Conservation (phyloP, 768 basidiomycete genomes). For the Pisolithus microcarpus region DNA sequence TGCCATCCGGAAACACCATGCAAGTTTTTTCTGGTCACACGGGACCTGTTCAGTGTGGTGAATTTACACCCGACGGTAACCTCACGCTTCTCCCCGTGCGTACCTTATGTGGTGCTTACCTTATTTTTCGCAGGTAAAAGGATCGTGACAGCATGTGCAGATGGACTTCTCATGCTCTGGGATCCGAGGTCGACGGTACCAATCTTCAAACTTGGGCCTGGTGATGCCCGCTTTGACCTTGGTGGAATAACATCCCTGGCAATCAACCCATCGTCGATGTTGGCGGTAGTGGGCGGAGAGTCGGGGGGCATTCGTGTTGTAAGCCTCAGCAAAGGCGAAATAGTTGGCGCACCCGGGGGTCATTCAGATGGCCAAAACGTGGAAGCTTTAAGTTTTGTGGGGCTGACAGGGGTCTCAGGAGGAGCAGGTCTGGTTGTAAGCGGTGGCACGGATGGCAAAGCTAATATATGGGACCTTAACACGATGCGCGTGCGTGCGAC, state of each 20-base stretch:
- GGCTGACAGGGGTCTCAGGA: slow-evolving; percentile 51
- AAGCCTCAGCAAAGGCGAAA: slow-evolving; percentile 79
- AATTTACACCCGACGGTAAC: slow-evolving; percentile 86
- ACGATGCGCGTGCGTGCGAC: slow-evolving; percentile 81
- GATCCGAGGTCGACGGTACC: slow-evolving; percentile 77
- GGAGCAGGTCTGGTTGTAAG: slow-evolving; percentile 63
- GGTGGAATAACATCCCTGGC: slow-evolving; percentile 84
- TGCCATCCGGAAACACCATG: slow-evolving; percentile 93
- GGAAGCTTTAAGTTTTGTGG: slow-evolving; percentile 79
- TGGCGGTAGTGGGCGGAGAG: slow-evolving; percentile 87
- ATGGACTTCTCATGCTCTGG: slow-evolving; percentile 83
- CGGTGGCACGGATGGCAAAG: slow-evolving; percentile 90
- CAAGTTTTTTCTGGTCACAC: slow-evolving; percentile 92
- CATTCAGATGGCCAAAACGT: slow-evolving; percentile 86
- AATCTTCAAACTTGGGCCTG: slow-evolving; percentile 68
- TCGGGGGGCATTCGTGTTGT: slow-evolving; percentile 83
- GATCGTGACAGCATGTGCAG: slow-evolving; percentile 80
- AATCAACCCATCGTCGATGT: slow-evolving; percentile 76
- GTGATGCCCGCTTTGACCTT: slow-evolving; percentile 69
- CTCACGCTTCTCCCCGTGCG: neutral
- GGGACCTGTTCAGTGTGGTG: slow-evolving; percentile 75
- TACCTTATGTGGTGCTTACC: neutral
- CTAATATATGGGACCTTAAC: slow-evolving; percentile 88
- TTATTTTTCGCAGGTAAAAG: slow-evolving; percentile 55
- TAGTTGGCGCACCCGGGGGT: slow-evolving; percentile 70